Evolutionary conservation across 495 filamentous ascomycete species (phyloP), one percentile per base, ranked within the genome.

Genomic region (Schizothecium vesticola): DNA sequence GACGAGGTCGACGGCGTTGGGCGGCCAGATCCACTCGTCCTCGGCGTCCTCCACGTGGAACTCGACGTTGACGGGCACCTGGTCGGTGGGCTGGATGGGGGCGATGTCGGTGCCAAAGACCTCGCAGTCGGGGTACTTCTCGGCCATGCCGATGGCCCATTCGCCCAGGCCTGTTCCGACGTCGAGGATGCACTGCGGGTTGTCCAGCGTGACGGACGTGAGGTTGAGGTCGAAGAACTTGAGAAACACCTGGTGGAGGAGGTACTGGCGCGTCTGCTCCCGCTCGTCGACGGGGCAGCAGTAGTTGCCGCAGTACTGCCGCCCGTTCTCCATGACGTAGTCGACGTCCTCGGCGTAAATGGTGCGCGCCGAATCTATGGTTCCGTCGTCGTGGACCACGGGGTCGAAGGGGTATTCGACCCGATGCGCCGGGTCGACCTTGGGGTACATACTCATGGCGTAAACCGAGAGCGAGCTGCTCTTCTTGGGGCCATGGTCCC

Each of bases 211-310:
- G 0, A 85, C 87, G 2, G 83, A 83, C 8, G 87, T 89, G 26
- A 91, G 81, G 61, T 86, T 79, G 36, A 84, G 79, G 70, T 88
- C 80, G 63, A 91, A 84, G 25, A 88, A 71, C 63, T 86, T 83
- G 2, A 90, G 80, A 72, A 84, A 90, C 60, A 89, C 85, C 69
- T 89, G 86, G 71, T 92, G 87, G 26, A 87, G 77, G 63, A 93
- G 84, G 69, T 87, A 86, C 67, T 91, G 80, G 31, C 91, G 88
- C 21, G 85, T 89, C 72, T 92, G 88, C 73, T 94, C 91, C 51
- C 84, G 77, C 66, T 90, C 86, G 71, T 94, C 91, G 76, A 89
- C 89, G 31, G 91, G 91, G 87, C 92, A 90, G 76, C 84, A 90
- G 77, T 92, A 93, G 64, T 81, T 80, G 29, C 85, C 82, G 74